Base-by-base conservation (phyloP, 2,329 filamentous ascomycete species). In the Massarina eburnea region DNA sequence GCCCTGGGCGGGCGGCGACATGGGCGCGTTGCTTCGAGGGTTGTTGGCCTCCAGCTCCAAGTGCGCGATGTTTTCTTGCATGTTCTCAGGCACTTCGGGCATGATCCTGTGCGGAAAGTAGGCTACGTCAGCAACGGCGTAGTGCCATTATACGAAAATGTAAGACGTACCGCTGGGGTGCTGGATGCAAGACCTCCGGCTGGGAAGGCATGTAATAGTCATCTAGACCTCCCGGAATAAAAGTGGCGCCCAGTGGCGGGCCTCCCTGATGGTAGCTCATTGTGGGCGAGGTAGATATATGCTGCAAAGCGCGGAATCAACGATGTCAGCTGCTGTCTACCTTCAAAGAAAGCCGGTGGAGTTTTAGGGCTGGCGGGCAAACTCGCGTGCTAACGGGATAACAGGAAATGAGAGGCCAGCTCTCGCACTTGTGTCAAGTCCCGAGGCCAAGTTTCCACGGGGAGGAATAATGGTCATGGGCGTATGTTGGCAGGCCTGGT, bases 61-160 rank as follows among this genome's bases (percentile, higher is more conserved):
- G 71, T 91, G 86, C 64, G 92, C 88, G 56, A 99, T 82, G 73
- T 89, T 92, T 65, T 95, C 86, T 75, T 96, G 91, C 83, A 99
- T 96, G 73, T 96, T 92, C 73, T 92, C 88, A 58, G 92, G 90
- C 57, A 96, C 91, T 79, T 96, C 91, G 69, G 90, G 89, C 84
- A 92, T 96, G 65, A 95, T 84, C 76, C 90, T 95, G 71, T 67
- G 46, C 45, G 49, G 43, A 45, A 29, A 14, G 20, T 12, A 43
- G 32, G 46, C 44, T 55, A 61, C 52, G 62, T 67, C 62, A 66
- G 66, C 64, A 58, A 42, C 39, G 48, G 45, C 51, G 53, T 54
- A 61, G 60, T 58, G 51, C 14, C 48, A 53, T 33, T 42, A 50
- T 43, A 49, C 45, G 47, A 45, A 51, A 47, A 55, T 49, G 54